phyloP scores from a whole-genome alignment of 805 yeast species.

The Torulaspora delbrueckii region DNA sequence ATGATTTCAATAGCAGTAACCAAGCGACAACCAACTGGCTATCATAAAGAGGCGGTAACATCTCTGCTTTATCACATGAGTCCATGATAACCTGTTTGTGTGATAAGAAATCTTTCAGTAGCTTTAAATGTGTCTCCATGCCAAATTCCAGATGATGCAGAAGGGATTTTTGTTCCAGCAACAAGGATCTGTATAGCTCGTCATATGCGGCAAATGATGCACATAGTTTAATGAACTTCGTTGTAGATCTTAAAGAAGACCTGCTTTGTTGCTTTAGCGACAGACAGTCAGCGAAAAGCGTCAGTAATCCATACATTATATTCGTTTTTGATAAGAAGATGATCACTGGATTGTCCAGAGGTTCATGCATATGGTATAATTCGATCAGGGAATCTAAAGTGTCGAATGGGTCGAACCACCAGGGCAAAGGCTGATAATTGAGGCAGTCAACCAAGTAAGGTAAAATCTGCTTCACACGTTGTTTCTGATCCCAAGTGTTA shows the following conservation, averaged over 20 bases:
- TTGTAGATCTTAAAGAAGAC: conserved; percentile 16
- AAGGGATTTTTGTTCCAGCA: conserved; percentile 22
- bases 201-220: conserved; percentile 30
- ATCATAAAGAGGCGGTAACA: conserved; percentile 26
- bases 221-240: conserved; percentile 27
- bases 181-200: conserved; percentile 23
- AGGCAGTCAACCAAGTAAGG: conserved; percentile 28
- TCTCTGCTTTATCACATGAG: neutral
- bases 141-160: conserved; percentile 23
- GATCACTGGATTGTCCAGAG: conserved; percentile 27
- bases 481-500: conserved; percentile 14
- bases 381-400: conserved; percentile 20
- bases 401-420: conserved; percentile 34
- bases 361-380: conserved; percentile 22
- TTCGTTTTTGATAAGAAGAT: conserved; percentile 23
- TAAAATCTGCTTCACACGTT: conserved; percentile 15
- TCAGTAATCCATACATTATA: conserved; percentile 23
- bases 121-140: conserved; percentile 20
- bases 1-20: conserved; percentile 31
- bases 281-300: conserved; percentile 23
- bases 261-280: conserved; percentile 17
- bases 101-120: conserved; percentile 21
- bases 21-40: conserved; percentile 25
- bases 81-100: conserved; percentile 14
- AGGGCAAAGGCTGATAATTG: conserved; percentile 25